These are phyloP conservation scores for Rusavskia elegans DNA, from an alignment of 495 filamentous ascomycete genomes.

Conservation along the genomic window DNA sequence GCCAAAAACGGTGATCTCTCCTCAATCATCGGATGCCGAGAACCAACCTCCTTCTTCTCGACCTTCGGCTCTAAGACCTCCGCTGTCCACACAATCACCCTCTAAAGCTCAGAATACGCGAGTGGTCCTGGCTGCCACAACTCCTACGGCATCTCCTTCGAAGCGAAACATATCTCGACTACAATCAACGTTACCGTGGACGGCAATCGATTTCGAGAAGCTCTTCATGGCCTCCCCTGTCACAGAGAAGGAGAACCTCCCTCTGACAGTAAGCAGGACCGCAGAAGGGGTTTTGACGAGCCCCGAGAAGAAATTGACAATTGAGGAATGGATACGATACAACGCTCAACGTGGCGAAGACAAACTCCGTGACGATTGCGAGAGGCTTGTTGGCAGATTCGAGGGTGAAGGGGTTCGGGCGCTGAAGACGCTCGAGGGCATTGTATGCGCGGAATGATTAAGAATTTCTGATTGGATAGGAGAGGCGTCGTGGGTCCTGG, in stretches of 20 bases:
- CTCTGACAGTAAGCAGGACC: constrained; percentile 20
- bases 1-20: constrained; percentile 23
- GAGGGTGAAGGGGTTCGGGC: constrained; percentile 69
- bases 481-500: too few species aligned
- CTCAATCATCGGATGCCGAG: constrained; percentile 67
- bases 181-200: constrained; percentile 52
- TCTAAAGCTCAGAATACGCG: constrained; percentile 22
- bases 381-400: constrained; percentile 61
- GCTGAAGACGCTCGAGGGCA: constrained; percentile 58
- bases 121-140: constrained; percentile 34
- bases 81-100: constrained; percentile 18
- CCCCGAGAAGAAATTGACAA: constrained; percentile 75
- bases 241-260: constrained; percentile 36
- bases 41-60: constrained; percentile 57
- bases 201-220: constrained; percentile 51
- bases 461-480: neutral
- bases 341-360: constrained; percentile 69
- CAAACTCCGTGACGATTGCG: constrained; percentile 62
- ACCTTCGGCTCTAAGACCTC: constrained; percentile 23
- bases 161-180: constrained; percentile 44
- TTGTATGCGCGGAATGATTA: constrained; percentile 25
- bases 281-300: constrained; percentile 45
- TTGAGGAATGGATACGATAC: constrained; percentile 79
- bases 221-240: constrained; percentile 30
- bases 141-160: constrained; percentile 47